Evolutionary conservation across 495 filamentous ascomycete genomes (phyloP).

Genomic region (Podospora anserina): DNA sequence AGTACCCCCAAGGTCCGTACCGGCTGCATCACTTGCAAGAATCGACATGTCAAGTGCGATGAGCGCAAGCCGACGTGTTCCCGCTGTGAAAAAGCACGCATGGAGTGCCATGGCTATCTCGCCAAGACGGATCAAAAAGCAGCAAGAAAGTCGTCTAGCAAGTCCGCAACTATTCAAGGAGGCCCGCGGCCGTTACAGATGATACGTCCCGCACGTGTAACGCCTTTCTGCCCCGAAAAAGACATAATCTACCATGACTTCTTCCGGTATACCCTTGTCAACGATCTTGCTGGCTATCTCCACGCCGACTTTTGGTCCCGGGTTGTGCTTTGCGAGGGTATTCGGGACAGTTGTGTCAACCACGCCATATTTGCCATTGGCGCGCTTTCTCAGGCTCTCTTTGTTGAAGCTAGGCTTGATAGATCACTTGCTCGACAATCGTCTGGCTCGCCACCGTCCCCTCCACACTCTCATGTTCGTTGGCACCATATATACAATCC

Average conservation of each 20-base stretch:
- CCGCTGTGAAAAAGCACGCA: constrained; percentile 51
- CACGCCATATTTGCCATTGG: constrained; percentile 21
- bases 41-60: constrained; percentile 54
- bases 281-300: constrained; percentile 17
- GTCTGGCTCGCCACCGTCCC: background rate
- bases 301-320: constrained; percentile 23
- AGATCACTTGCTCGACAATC: background rate
- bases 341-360: constrained; percentile 16
- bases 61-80: constrained; percentile 55
- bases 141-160: constrained; percentile 1
- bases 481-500: constrained; percentile 15
- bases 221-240: background rate
- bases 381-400: constrained; percentile 18
- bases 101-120: constrained; percentile 55
- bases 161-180: background rate
- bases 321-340: constrained; percentile 20
- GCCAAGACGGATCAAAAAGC: background rate
- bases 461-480: background rate
- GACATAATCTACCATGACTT: constrained; percentile 22
- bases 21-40: constrained; percentile 36
- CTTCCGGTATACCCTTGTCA: constrained; percentile 13
- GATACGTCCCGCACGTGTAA: background rate
- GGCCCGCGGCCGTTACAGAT: constrained; percentile 1
- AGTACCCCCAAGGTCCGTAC: constrained; percentile 33
- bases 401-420: background rate